Base-by-base conservation (phyloP, 2,329 filamentous ascomycete genomes). In the Clonostachys chloroleuca region DNA sequence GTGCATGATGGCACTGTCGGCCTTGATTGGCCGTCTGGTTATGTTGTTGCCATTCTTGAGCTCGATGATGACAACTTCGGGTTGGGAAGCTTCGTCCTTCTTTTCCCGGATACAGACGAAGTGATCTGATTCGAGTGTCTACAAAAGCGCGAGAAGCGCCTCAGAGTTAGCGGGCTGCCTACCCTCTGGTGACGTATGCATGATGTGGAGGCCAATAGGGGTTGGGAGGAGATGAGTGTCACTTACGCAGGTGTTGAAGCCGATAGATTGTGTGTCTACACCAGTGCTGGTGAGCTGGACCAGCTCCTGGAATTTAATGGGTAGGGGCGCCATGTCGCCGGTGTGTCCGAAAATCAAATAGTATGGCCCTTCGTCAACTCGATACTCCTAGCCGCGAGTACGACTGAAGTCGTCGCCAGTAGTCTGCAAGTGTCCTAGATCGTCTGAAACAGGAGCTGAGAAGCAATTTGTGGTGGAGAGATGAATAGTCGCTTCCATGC, bases 1-100 rank as follows among this genome's bases (percentile, higher is more conserved):
- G 81, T 99, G 94, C 94, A 99, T 97, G 67, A 99, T 96, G 60
- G 95, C 94, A 82, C 92, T 97, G 74, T 99, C 94, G 63, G 94
- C 94, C 78, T 96, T 97, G 77, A 99, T 99, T 43, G 92, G 90
- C 65, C 92, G 84, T 62, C 89, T 87, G 59, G 90, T 94, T 67
- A 96, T 84, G 76, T 94, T 92, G 82, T 96, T 96, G 74, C 85
- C 85, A 73, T 96, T 95, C 73, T 97, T 96, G 65, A 99, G 86
- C 71, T 99, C 89, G 73, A 99, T 77, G 68, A 99, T 99, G 70
- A 99, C 87, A 56, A 99, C 92, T 73, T 96, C 92, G 55, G 92
- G 89, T 59, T 89, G 86, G 55, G 90, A 81, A 55, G 85, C 82
- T 60, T 91, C 88, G 66, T 81, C 86, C 69, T 92, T 87, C 76